Evolutionary conservation across 2,329 filamentous ascomycete species (phyloP).

Genomic region (Teratosphaeria epicoccoides): DNA sequence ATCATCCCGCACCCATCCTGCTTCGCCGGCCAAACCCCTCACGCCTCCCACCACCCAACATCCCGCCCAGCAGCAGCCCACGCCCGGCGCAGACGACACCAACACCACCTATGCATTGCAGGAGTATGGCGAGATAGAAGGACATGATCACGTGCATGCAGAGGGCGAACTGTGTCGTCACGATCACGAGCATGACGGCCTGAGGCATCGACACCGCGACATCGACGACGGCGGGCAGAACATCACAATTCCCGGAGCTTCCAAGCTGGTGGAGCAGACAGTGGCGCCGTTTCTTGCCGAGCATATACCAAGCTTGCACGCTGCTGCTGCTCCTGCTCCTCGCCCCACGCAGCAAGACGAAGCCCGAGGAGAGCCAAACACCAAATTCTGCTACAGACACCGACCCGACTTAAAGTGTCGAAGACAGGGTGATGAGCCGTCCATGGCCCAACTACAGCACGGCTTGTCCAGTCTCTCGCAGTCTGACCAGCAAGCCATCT

Average conservation of each 20-base stretch:
- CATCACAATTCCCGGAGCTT: slow-evolving; percentile 34
- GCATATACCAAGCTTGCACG: slow-evolving; percentile 58
- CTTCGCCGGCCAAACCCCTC: background rate
- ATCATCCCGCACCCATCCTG: background rate
- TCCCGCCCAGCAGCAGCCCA: slow-evolving; percentile 4
- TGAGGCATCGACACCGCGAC: slow-evolving; percentile 15
- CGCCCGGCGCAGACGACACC: slow-evolving; percentile 8
- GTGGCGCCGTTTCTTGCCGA: slow-evolving; percentile 81
- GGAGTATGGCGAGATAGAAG: background rate
- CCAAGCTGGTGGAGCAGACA: slow-evolving; percentile 62
- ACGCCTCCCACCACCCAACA: slow-evolving; percentile 6
- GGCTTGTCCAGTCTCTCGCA: slow-evolving; percentile 73
- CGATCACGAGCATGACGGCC: slow-evolving; percentile 25
- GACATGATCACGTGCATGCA: background rate
- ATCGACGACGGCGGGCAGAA: slow-evolving; percentile 19
- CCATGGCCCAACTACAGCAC: slow-evolving; percentile 89
- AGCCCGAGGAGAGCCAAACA: slow-evolving; percentile 46
- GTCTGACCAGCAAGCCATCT: slow-evolving; percentile 86
- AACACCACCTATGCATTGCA: background rate
- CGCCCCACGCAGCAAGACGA: slow-evolving; percentile 22
- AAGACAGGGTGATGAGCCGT: slow-evolving; percentile 82
- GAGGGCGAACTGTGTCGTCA: slow-evolving; percentile 19
- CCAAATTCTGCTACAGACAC: slow-evolving; percentile 92
- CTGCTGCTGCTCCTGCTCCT: background rate
- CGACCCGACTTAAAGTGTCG: slow-evolving; percentile 88